Evolutionary conservation across 306 rosid species (phyloP), one percentile per base, ranked within the genome.

Genomic region (Lathyrus oleraceus): DNA sequence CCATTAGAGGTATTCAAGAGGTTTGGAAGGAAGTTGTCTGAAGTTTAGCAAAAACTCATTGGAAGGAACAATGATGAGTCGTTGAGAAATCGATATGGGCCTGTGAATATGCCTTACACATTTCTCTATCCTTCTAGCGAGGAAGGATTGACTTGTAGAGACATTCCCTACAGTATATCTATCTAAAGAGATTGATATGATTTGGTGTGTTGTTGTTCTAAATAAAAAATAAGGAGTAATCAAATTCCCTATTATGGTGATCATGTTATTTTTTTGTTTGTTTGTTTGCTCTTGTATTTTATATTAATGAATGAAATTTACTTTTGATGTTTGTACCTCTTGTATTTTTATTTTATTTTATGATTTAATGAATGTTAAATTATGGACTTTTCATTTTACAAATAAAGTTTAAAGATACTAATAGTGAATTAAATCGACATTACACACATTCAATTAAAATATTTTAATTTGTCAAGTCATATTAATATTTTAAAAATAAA

Each of bases 141-240:
- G 13, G 82, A 78, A 11, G 92, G 97, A 3, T 82, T 91, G 10
- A 87, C 96, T 21, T 80, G 70, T 23, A 81, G 85, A 76, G 97
- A 96, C 35, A 85, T 91, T 70, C 97, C 92, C 14, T 88, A 88
- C 15, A 91, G 97, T 12, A 81, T 91, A 69, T 88, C 92, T 6
- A 80, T 80, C 49, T 79, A 21, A 79, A 56, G 45, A 11, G 13
- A 6, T 15, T 5, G 13, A 16, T 43, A 43, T 35, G 47, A 47
- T 16, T 72, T 36, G 8, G 13, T 40, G 19, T 19, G 23, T 36
- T 58, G 19, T 25, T 40, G 21, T 14, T 71, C 3, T 5, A 6
- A 72, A 78, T 47, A 65, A 71, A 51, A 48, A 15, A 15, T 20
- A 40, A 38, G 36, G 13, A 39, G 64, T 67, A 58, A n/a, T n/a